These are phyloP conservation scores for Ascochyta fabae DNA, from an alignment of 2,329 filamentous ascomycete species.

Conservation along the genomic window DNA sequence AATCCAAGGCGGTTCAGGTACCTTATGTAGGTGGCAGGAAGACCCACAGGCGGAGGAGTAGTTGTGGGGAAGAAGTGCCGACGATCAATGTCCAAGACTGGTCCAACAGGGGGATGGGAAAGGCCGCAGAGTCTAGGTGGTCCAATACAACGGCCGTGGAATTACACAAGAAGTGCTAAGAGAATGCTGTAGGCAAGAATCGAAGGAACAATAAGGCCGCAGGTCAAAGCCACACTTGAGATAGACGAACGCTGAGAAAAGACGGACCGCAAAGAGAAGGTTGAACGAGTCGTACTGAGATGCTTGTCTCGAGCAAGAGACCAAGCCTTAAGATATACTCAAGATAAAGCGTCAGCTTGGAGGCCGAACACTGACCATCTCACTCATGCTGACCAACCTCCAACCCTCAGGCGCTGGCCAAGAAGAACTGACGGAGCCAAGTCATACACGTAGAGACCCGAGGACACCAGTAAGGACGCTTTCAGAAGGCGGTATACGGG, in stretches of 20 bases:
- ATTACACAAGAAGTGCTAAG: constrained; percentile 18
- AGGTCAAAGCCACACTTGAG: constrained; percentile 8
- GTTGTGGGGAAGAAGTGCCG: constrained; percentile 10
- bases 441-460: constrained; percentile 31
- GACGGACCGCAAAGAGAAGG: constrained; percentile 14
- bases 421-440: constrained; percentile 30
- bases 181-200: constrained; percentile 6
- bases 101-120: constrained; percentile 6
- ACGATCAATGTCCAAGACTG: constrained; percentile 23
- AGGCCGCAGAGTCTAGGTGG: constrained; percentile 24
- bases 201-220: constrained; percentile 13
- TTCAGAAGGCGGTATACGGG: constrained; percentile 19
- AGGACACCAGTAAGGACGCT: constrained; percentile 9
- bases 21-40: constrained; percentile 8
- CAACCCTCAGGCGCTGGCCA: constrained; percentile 28
- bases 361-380: constrained; percentile 7
- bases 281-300: constrained; percentile 1
- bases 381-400: constrained; percentile 9
- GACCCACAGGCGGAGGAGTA: constrained; percentile 4
- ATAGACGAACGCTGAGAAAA: constrained; percentile 22
- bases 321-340: constrained; percentile 22
- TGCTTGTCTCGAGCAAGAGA: constrained; percentile 14
- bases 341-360: constrained; percentile 4
- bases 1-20: neutral
- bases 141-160: constrained; percentile 15